Conservation (phyloP, 2,329 filamentous ascomycete genomes). For the Corinectria fuckeliana region DNA sequence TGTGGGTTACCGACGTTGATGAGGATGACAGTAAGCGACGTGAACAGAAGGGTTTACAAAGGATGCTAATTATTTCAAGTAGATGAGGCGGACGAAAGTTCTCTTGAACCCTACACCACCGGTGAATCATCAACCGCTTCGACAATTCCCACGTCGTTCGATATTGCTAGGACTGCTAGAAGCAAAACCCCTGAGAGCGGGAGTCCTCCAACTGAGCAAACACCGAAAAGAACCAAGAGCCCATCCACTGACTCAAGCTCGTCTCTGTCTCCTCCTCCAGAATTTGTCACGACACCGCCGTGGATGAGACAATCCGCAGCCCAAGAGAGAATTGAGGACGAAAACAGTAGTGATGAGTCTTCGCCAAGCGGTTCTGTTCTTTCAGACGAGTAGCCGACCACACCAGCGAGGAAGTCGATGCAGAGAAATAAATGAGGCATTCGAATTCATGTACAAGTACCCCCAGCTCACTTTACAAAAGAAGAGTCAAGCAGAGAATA, state of each 20-base stretch:
- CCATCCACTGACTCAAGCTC: slow-evolving; percentile 11
- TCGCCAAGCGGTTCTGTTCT: background rate
- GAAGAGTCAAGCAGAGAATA: background rate
- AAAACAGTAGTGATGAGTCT: background rate
- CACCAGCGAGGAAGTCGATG: background rate
- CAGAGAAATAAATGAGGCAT: background rate
- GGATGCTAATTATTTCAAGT: background rate
- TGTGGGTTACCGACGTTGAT: slow-evolving; percentile 27
- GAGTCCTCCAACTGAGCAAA: background rate
- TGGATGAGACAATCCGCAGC: slow-evolving; percentile 1
- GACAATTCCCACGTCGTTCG: background rate
- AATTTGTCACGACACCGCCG: slow-evolving; percentile 24
- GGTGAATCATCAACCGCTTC: background rate
- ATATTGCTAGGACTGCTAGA: background rate
- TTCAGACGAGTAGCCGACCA: background rate
- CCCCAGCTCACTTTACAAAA: background rate
- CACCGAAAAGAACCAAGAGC: background rate
- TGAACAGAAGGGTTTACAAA: background rate
- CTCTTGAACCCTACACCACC: background rate
- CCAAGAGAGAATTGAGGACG: background rate
- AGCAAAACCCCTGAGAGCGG: background rate
- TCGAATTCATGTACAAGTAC: no score
- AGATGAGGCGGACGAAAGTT: background rate
- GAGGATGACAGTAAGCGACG: slow-evolving; percentile 13
- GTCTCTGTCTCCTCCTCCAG: slow-evolving; percentile 26